Evolutionary conservation across 768 basidiomycete species (phyloP), one percentile per base, ranked within the genome.

Genomic region (Rossbeevera mucosa): DNA sequence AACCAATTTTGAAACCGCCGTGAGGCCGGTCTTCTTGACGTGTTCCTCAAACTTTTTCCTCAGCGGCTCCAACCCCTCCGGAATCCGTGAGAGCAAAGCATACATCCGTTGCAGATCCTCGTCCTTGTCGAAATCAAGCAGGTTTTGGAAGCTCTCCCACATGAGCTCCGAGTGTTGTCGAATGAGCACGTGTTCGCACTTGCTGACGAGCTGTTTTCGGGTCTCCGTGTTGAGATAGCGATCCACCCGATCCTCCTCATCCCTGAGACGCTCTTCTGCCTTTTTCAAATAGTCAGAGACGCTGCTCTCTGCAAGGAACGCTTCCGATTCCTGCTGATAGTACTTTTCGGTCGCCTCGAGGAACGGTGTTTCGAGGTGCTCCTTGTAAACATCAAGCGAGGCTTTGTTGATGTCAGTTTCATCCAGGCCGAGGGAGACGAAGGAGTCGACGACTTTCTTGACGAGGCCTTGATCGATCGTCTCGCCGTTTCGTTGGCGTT

Each of bases 71-170:
- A 97, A 75, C 6, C 94, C 95, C 60, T 92, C 86, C 16, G 84
- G 82, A 54, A 97, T 94, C 29, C 94, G 87, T 12, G 88, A 85
- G 21, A 98, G 76, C n/a, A 97, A 76, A 8, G 86, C 78, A 71
- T 96, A 97, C 91, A 97, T 96, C 40, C 94, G 81, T 60, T 91
- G 91, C 40, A 99, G 76, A 63, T 98, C 95, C 69, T 94, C 90
- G 52, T 93, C 88, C 70, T 94, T 91, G 71, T 97, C 95, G 67
- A 80, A 93, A 67, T 97, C 94, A 58, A 94, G 82, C 45, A 94
- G 70, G 21, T 74, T 75, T 69, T 94, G 92, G 76, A 98, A 97
- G 69, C 85, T 91, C 54, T 94, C 91, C 85, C 88, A 90, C 84
- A 99, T 88, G 41, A 85, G 71, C 54, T 83, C 80, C 44, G 85